Percentiles rank a stretch among this genome's conserved stretches.
These are phyloP conservation scores for Thelephora aurantiotincta DNA, from an alignment of 768 basidiomycete genomes.

Conservation along the genomic window DNA sequence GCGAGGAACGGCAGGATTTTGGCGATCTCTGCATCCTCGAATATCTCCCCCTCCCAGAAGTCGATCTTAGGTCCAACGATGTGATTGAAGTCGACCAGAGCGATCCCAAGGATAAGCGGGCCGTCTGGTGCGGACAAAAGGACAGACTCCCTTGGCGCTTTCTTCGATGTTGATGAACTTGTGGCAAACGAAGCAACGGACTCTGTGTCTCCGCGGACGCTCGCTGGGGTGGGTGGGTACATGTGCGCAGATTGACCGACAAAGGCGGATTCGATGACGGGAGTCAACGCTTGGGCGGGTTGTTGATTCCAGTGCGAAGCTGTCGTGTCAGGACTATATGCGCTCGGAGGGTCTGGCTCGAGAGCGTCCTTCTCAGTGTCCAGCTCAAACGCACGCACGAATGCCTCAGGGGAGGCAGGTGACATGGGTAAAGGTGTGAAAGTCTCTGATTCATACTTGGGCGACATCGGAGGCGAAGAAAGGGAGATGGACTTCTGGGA, in stretches of 20 bases:
- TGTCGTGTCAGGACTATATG: neutral
- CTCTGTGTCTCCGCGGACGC: slow-evolving; percentile 26
- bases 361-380: neutral
- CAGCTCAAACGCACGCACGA: slow-evolving; percentile 13
- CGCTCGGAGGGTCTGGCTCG: neutral
- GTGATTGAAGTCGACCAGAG: slow-evolving; percentile 93
- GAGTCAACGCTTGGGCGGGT: neutral
- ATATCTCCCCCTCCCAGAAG: slow-evolving; percentile 62
- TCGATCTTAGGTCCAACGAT: slow-evolving; percentile 91
- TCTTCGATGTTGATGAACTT: slow-evolving; percentile 40
- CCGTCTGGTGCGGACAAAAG: slow-evolving; percentile 44
- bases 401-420: slow-evolving; percentile 34
- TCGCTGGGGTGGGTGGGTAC: slow-evolving; percentile 43
- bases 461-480: slow-evolving; percentile 47
- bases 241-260: slow-evolving; percentile 10
- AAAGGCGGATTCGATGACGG: neutral
- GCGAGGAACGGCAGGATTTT: slow-evolving; percentile 91
- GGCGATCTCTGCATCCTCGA: slow-evolving; percentile 72
- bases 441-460: slow-evolving; percentile 8
- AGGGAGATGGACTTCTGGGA: slow-evolving; percentile 69
- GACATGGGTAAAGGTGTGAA: slow-evolving; percentile 17
- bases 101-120: slow-evolving; percentile 71
- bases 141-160: slow-evolving; percentile 70
- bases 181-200: slow-evolving; percentile 45
- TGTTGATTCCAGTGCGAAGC: neutral